Base-by-base conservation (phyloP, 179 eudicot genomes). In the Silene vulgaris region DNA sequence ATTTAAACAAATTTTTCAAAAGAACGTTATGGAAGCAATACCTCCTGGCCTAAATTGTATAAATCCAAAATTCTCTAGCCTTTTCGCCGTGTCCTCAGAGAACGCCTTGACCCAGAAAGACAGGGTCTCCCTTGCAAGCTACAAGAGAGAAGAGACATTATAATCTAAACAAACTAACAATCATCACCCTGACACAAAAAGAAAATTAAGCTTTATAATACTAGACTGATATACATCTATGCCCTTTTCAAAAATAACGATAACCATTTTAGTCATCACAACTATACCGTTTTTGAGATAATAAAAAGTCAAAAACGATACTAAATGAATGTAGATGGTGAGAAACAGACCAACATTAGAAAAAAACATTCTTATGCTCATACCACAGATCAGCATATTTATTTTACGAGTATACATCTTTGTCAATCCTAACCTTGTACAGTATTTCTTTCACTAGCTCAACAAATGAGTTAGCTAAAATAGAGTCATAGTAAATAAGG, bases 71-170 rank as follows among this genome's bases (percentile, higher is more conserved):
- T 96, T 96, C 82, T 96, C 99, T 65, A 96, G 93, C 78, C 99
- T 83, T 86, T 96, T 96, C 68, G 99, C 97, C 20, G 99, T 96
- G 83, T 96, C 99, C 87, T 93, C 97, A n/a, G 99, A 93, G 86
- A 93, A 96, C 60, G 99, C 99, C 88, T 93, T 96, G 80, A 96
- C 96, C 99, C 99, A 96, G 81, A 96, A 96, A 26, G 97, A 90
- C 77, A 96, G 79, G 23, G 92, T 90, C 86, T 96, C 99, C 86
- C 99, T 88, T 66, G 97, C 97, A 82, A 96, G 88, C 99, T 96
- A 88, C 80, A 89, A 75, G 45, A 78, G n/a, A 77, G 32, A 79
- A 76, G 20, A 75, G 59, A 60, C 28, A 75, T 59, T 13, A 76
- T 6, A 72, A 71, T 16, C 54, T 64, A 29, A 28, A 7, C 35